Percentiles rank a stretch among this genome's conserved stretches.
Evolutionary conservation across 2,329 filamentous ascomycete species (phyloP).

Genomic region (Zymoseptoria passerinii): DNA sequence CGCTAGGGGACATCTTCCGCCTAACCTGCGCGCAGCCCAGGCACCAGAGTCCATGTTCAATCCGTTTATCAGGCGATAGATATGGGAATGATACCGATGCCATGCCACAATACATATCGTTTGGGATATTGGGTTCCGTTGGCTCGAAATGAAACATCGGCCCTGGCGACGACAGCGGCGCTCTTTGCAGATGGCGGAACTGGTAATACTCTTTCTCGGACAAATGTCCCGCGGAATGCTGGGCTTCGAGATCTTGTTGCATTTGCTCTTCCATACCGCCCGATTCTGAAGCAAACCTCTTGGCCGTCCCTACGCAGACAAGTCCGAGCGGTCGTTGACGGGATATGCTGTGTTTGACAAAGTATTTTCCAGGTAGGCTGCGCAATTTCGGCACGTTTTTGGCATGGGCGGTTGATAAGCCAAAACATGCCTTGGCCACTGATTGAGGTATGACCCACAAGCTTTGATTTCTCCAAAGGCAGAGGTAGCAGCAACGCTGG

Average conservation of each 20-base stretch:
- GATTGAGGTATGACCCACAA: slow-evolving; percentile 1
- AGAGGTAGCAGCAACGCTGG: slow-evolving; percentile 7
- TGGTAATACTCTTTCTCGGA: background rate
- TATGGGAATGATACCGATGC: slow-evolving; percentile 2
- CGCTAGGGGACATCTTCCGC: background rate
- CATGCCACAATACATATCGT: slow-evolving; percentile 4
- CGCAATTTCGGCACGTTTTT: slow-evolving; percentile 3
- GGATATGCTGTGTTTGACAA: background rate
- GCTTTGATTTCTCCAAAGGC: slow-evolving; percentile 4
- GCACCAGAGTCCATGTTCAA: background rate
- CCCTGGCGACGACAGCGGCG: background rate
- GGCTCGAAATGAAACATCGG: background rate
- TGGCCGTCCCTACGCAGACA: background rate
- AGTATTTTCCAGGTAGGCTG: slow-evolving; percentile 3
- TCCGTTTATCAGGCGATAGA: background rate
- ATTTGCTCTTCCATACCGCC: background rate
- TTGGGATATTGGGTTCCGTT: background rate
- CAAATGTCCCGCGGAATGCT: background rate
- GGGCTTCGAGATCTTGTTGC: background rate
- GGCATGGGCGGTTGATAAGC: background rate
- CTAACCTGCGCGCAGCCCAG: background rate
- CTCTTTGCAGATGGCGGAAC: background rate
- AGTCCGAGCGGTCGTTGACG: background rate
- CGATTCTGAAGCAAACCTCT: background rate
- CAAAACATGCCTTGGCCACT: slow-evolving; percentile 1